Conservation (phyloP, 2,329 filamentous ascomycete species). For the Penicillium oxalicum region DNA sequence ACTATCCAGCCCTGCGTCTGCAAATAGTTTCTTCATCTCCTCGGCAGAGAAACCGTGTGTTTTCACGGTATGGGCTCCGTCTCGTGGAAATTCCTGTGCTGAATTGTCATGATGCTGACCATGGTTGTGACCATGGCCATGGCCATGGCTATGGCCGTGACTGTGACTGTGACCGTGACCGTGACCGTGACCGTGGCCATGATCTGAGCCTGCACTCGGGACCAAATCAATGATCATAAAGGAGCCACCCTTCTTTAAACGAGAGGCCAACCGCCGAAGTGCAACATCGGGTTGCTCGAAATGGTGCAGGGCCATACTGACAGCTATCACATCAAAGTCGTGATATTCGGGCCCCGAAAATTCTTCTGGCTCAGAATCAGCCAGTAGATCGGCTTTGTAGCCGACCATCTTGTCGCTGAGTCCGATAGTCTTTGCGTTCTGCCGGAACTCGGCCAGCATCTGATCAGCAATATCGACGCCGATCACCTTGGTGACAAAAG, state of each 20-base stretch:
- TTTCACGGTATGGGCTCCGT: conserved; percentile 51
- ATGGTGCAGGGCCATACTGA: conserved; percentile 62
- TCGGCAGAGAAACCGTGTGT: conserved; percentile 61
- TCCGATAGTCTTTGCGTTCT: conserved; percentile 48
- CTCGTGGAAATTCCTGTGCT: conserved; percentile 14
- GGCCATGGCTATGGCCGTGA: conserved; percentile 15
- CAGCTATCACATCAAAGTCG: conserved; percentile 62
- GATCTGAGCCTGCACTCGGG: conserved; percentile 41
- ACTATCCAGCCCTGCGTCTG: conserved; percentile 53
- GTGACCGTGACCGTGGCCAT: conserved; percentile 13
- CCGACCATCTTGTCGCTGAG: conserved; percentile 52
- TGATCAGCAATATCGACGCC: conserved; percentile 66
- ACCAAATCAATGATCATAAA: conserved; percentile 64
- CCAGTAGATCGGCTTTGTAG: conserved; percentile 53
- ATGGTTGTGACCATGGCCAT: no score
- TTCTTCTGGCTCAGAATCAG: conserved; percentile 46
- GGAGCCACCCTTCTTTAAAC: conserved; percentile 60
- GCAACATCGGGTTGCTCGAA: conserved; percentile 60
- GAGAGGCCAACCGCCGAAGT: conserved; percentile 53
- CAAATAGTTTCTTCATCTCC: conserved; percentile 56
- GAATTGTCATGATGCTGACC: neutral
- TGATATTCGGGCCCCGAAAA: conserved; percentile 59
- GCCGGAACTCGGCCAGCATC: conserved; percentile 65
- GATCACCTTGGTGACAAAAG: conserved; percentile 56
- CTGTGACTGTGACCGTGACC: conserved; percentile 21